Percentiles rank a stretch among this genome's conserved stretches.
Evolutionary conservation across 2,329 filamentous ascomycete genomes (phyloP).

Genomic region (Aspergillus versicolor): DNA sequence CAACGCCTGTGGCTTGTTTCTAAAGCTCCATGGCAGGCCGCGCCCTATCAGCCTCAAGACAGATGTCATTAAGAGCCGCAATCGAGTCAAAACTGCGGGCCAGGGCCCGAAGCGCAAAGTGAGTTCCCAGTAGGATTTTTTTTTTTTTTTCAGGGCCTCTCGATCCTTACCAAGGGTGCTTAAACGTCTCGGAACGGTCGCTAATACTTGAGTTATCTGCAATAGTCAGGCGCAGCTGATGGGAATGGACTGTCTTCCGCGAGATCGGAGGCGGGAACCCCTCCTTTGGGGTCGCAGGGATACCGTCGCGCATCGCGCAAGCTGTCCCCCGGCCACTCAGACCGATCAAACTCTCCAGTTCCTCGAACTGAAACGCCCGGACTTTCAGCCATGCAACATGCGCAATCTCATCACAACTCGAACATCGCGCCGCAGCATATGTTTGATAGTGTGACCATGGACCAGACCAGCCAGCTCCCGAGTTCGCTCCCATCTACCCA

Average conservation of each 20-base stretch:
- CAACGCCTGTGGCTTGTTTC: slow-evolving; percentile 96
- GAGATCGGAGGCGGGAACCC: slow-evolving; percentile 56
- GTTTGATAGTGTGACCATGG: slow-evolving; percentile 70
- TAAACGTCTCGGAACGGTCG: slow-evolving; percentile 18
- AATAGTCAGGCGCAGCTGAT: slow-evolving; percentile 47
- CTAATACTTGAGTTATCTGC: slow-evolving; percentile 21
- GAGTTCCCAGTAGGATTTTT: slow-evolving; percentile 31
- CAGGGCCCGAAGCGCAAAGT: slow-evolving; percentile 84
- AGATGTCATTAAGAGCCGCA: slow-evolving; percentile 98
- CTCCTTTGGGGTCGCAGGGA: slow-evolving; percentile 57
- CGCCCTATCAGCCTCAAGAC: slow-evolving; percentile 97
- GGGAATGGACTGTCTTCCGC: slow-evolving; percentile 60
- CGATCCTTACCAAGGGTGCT: slow-evolving; percentile 5
- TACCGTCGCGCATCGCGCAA: slow-evolving; percentile 70
- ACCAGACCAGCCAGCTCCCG: slow-evolving; percentile 63
- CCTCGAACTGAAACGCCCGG: slow-evolving; percentile 77
- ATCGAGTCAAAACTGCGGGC: slow-evolving; percentile 87
- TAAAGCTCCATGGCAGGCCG: slow-evolving; percentile 92
- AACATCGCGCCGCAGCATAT: slow-evolving; percentile 73
- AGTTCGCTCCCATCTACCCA: slow-evolving; percentile 53
- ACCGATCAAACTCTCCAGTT: slow-evolving; percentile 74
- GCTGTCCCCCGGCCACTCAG: slow-evolving; percentile 68
- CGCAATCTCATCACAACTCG: slow-evolving; percentile 62
- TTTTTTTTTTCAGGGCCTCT: slow-evolving; percentile 24
- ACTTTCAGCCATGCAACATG: slow-evolving; percentile 52